A percentile compares a stretch with the other conserved stretches of the same genome.
Evolutionary conservation across 176 grass and related monocot genomes (phyloP).

Genomic region (Ananas comosus): DNA sequence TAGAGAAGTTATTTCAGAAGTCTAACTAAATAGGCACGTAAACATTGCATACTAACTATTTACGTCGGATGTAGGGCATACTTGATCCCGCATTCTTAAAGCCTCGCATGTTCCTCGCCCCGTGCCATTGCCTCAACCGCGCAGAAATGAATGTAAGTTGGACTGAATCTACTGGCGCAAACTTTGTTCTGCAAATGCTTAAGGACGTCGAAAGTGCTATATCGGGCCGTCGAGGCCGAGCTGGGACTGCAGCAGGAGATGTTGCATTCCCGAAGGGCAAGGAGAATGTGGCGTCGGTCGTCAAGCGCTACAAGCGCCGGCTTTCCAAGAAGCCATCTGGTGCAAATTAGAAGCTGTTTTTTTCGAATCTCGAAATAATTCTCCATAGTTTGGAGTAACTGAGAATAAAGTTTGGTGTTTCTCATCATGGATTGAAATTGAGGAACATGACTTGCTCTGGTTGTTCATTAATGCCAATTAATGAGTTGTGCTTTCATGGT

Average conservation of each 20-base stretch:
- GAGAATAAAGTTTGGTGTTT: too few species aligned
- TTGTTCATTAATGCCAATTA: too few species aligned
- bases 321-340: neutral
- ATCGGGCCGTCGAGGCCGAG: neutral
- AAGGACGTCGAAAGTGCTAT: neutral
- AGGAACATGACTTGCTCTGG: too few species aligned
- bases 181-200: neutral
- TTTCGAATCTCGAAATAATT: too few species aligned
- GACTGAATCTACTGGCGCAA: neutral
- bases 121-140: neutral
- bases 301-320: slow-evolving; percentile 6
- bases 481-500: too few species aligned
- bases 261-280: slow-evolving; percentile 1
- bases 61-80: slow-evolving; percentile 10
- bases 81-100: slow-evolving; percentile 16
- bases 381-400: too few species aligned
- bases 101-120: neutral
- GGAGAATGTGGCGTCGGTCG: neutral
- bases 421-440: too few species aligned
- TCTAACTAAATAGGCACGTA: too few species aligned
- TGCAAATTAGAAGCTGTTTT: neutral
- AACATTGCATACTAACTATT: too few species aligned
- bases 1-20: neutral
- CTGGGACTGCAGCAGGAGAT: neutral
- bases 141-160: neutral